Conservation (phyloP, 495 filamentous ascomycete genomes). For the Aspergillus biplanus region DNA sequence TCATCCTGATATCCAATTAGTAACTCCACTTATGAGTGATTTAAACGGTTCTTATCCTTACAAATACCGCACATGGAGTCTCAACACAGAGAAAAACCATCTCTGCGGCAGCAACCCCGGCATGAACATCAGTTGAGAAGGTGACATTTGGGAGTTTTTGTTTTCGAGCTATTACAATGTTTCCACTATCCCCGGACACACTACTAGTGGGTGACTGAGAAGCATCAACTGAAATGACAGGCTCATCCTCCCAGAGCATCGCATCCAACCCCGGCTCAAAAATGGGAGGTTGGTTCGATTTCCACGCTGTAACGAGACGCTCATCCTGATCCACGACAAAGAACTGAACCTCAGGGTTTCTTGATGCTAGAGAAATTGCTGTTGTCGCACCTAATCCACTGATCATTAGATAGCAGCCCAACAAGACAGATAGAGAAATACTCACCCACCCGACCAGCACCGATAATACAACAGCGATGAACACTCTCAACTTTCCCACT, state of each 20-base stretch:
- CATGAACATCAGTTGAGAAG: conserved; percentile 68
- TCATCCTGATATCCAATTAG: conserved; percentile 5
- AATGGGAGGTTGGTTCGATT: conserved; percentile 71
- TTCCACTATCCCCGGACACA: background rate
- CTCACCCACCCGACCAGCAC: conserved; percentile 26
- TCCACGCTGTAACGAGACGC: conserved; percentile 70
- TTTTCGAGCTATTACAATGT: conserved; percentile 44
- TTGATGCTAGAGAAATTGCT: conserved; percentile 70
- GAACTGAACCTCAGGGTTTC: conserved; percentile 68
- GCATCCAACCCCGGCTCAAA: conserved; percentile 56
- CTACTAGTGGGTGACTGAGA: background rate
- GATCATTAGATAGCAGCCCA: background rate
- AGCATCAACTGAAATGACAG: background rate
- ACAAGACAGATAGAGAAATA: background rate
- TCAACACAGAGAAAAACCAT: conserved; percentile 76
- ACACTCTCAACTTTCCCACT: conserved; percentile 21
- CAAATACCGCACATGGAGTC: conserved; percentile 50
- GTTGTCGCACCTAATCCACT: conserved; percentile 64
- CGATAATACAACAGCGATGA: conserved; percentile 26
- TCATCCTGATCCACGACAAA: conserved; percentile 73
- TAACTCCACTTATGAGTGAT: too few species aligned
- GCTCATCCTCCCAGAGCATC: conserved; percentile 24
- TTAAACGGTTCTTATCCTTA: background rate
- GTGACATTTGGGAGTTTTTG: conserved; percentile 59
- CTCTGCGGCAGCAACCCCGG: conserved; percentile 64